These are phyloP conservation scores for Daldinia sp. DNA, from an alignment of 2,329 filamentous ascomycete species.

Conservation along the genomic window DNA sequence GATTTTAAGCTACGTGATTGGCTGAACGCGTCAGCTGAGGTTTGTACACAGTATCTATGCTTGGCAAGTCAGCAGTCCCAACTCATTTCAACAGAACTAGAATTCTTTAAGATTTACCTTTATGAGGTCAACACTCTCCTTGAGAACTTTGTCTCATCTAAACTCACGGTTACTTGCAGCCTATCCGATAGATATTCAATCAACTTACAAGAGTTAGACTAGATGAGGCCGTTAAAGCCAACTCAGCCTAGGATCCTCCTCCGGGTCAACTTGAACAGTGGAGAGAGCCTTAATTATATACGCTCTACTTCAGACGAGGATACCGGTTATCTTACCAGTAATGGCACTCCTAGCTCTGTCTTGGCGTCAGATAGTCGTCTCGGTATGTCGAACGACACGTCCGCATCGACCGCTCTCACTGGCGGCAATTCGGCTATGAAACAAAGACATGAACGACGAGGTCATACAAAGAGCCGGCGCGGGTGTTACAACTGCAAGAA, in stretches of 20 bases:
- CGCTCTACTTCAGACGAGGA: conserved; percentile 41
- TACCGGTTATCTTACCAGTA: conserved; percentile 31
- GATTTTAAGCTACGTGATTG: conserved; percentile 27
- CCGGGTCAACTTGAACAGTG: conserved; percentile 36
- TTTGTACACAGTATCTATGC: conserved; percentile 4
- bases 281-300: conserved; percentile 40
- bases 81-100: conserved; percentile 11
- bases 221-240: conserved; percentile 41
- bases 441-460: conserved; percentile 65
- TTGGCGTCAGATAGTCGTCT: conserved; percentile 35
- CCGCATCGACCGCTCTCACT: conserved; percentile 29
- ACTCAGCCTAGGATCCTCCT: conserved; percentile 38
- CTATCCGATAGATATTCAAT: background rate
- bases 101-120: background rate
- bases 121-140: background rate
- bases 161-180: background rate
- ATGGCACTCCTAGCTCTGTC: conserved; percentile 38
- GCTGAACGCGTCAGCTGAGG: conserved; percentile 23
- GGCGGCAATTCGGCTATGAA: conserved; percentile 45
- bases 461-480: conserved; percentile 74
- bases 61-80: conserved; percentile 29
- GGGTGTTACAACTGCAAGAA: conserved; percentile 77
- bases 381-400: conserved; percentile 17
- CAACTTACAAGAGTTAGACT: background rate
- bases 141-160: background rate